Evolutionary conservation across 2,329 filamentous ascomycete species (phyloP), one percentile per base, ranked within the genome.

Genomic region (Fusarium sp.): DNA sequence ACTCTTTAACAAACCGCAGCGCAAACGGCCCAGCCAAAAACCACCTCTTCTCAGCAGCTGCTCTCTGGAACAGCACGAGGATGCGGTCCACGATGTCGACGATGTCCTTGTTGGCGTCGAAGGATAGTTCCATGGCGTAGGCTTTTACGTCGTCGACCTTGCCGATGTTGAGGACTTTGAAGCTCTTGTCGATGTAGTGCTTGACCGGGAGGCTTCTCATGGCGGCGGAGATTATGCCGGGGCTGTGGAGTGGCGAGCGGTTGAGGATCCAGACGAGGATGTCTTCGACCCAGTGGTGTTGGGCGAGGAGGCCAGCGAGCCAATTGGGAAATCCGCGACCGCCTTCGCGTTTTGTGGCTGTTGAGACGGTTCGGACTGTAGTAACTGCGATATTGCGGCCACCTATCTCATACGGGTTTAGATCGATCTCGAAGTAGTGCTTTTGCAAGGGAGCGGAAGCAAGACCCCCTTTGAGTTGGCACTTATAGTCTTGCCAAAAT

Each of bases 41-140:
- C 55, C 42, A 58, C 9, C 7, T n/a, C 5, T 38, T 58, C 5
- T 58, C 55, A 14, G 0, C 4, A 5, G 55, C 26, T 9, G 42
- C 55, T 2, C 26, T 38, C 2, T 58, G 55, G 22, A 58, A 58
- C 6, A 50, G 12, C 2, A 42, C 55, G 3, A 58, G 33, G 1
- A 58, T 30, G 4, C 42, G 41, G 0, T 58, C 55, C 0, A 58
- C 42, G 6, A 58, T 38, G 5, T 3, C 1, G 12, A 58, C 42
- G 7, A 58, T 58, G 9, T 51, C 26, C 9, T 58, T 13, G 26
- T 58, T 58, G 14, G 55, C 42, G 6, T 58, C 42, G 13, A 58
- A 58, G 4, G 55, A 58, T 30, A 58, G 26, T 15, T 58, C 55
- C 55, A 58, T 50, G 16, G 55, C 55, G 12, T 58, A 58, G 20